Evolutionary conservation across 495 filamentous ascomycete species (phyloP), one percentile per base, ranked within the genome.

Genomic region (Trichoderma orchidacearum): DNA sequence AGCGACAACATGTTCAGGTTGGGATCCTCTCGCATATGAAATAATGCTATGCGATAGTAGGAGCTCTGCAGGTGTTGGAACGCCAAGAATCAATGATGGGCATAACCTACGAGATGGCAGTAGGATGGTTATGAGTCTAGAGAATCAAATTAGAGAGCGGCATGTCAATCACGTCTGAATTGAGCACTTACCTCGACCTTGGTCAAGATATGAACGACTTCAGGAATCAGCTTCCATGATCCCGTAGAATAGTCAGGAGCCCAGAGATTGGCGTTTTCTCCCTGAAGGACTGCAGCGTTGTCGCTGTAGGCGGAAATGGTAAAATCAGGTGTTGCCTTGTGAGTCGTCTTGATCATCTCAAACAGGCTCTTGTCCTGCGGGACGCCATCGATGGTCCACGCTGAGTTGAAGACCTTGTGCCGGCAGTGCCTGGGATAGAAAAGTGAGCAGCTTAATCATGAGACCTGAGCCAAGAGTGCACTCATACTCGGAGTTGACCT

Each of bases 291-390:
- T 11, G 93, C 92, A 30, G 93, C 93, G 69, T 98, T 98, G 66
- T 98, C 93, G 59, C 89, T 95, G 66, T 98, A 98, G 8, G 93
- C 94, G 34, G 91, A 96, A 28, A 98, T 78, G 11, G 89, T 93
- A 67, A 83, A 81, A 9, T 85, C 72, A 0, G 89, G 88, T 54
- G 87, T 82, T 55, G 75, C 73, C 64, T 85, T 82, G 70, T 98
- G 88, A 5, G 93, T 98, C 64, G 95, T 93, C 36, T 86, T 79
- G 60, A 98, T 98, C 93, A 97, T 96, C 36, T 81, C 81, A 62
- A 98, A 97, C 7, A 98, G 80, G 53, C 83, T 88, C 63, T 82
- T 74, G 11, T 80, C 77, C 77, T 89, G 93, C 60, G 77, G 71
- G 59, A 86, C 73, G 50, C 90, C 90, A 72, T 98, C 91, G 63